Conservation (phyloP, 352 stramenopile species). For the Elongisporangium anandrum region DNA sequence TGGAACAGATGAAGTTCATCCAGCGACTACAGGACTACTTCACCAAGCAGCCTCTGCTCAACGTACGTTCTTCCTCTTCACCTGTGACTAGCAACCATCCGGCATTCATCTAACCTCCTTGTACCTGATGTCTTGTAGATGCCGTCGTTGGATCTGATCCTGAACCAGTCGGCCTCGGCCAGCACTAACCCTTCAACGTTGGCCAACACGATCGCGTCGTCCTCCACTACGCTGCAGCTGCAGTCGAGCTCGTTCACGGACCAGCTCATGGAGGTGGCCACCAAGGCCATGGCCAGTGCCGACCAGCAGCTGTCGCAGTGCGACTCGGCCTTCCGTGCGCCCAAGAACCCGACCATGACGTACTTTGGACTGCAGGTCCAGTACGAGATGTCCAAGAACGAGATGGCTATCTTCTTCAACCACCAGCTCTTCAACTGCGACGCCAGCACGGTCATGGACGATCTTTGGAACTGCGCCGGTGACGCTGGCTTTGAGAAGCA, state of each 20-base stretch:
- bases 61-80: slow-evolving; percentile 26
- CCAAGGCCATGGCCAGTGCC: slow-evolving; percentile 48
- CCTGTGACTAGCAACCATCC: slow-evolving; percentile 1
- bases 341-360: slow-evolving; percentile 85
- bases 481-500: slow-evolving; percentile 77
- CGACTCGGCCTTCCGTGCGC: slow-evolving; percentile 71
- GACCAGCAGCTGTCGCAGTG: slow-evolving; percentile 72
- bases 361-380: slow-evolving; percentile 87
- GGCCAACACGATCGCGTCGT: slow-evolving; percentile 62
- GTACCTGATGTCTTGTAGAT: slow-evolving; percentile 25
- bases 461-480: slow-evolving; percentile 75
- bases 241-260: slow-evolving; percentile 80
- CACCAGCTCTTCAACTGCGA: slow-evolving; percentile 82
- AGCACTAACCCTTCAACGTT: slow-evolving; percentile 50
- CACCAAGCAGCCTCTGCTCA: slow-evolving; percentile 86
- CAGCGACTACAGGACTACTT: slow-evolving; percentile 89
- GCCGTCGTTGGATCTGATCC: slow-evolving; percentile 80
- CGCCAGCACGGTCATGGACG: slow-evolving; percentile 55
- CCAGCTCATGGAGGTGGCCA: slow-evolving; percentile 57
- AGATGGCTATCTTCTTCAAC: slow-evolving; percentile 85
- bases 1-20: slow-evolving; percentile 92
- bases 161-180: slow-evolving; percentile 70
- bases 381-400: slow-evolving; percentile 85
- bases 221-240: slow-evolving; percentile 60
- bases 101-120: slow-evolving; percentile 5